Evolutionary conservation across 768 basidiomycete species (phyloP).

Genomic region (Tulasnella calospora): DNA sequence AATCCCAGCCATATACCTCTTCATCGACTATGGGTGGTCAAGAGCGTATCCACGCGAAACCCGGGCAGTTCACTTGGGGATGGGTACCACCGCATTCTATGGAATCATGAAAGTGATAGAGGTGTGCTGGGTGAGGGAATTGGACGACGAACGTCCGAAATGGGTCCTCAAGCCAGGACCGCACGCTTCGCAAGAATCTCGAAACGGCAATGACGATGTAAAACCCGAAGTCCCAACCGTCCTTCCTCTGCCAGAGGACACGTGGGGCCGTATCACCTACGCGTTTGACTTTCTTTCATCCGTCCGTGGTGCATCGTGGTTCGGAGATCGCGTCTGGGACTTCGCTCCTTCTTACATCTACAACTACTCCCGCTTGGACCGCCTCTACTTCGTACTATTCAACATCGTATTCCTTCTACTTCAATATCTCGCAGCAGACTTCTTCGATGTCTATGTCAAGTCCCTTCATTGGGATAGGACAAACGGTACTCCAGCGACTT

Average conservation of each 20-base stretch:
- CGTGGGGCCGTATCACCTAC: conserved; percentile 6
- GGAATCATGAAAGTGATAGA: conserved; percentile 3
- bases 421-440: conserved; percentile 21
- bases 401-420: conserved; percentile 3
- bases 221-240: neutral
- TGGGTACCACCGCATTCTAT: conserved; percentile 2
- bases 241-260: conserved; percentile 18
- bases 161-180: conserved; percentile 13
- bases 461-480: neutral
- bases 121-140: conserved; percentile 9
- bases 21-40: conserved; percentile 19
- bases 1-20: conserved; percentile 24
- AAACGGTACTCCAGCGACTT: conserved; percentile 10
- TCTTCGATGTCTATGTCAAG: conserved; percentile 22
- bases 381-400: neutral
- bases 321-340: conserved; percentile 21
- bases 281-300: conserved; percentile 24
- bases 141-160: neutral
- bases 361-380: neutral
- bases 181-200: neutral
- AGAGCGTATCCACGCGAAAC: neutral
- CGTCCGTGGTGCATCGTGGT: conserved; percentile 24
- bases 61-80: neutral
- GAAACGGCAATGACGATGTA: neutral
- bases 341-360: conserved; percentile 21